phyloP scores from a whole-genome alignment of 768 basidiomycete species.

The Lepiota brunneoincarnata region DNA sequence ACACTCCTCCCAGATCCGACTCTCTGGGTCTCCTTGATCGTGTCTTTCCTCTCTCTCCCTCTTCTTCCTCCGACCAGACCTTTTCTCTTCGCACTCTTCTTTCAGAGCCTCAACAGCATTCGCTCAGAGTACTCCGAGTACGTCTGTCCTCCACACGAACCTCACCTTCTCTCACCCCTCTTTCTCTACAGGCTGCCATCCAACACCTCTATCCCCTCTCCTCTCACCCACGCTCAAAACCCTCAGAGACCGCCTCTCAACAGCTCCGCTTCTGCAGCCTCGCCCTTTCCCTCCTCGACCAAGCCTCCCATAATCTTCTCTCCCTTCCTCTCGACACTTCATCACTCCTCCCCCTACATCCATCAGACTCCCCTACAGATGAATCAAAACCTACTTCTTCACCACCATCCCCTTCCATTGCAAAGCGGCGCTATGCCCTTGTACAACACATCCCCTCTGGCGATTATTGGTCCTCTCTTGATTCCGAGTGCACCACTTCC shows the following conservation, averaged over 20 bases:
- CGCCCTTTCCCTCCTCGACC: constrained; percentile 68
- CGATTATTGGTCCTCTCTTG: constrained; percentile 78
- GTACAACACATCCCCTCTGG: constrained; percentile 76
- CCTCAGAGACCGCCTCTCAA: constrained; percentile 61
- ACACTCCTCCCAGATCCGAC: constrained; percentile 50
- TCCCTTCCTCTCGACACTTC: constrained; percentile 45
- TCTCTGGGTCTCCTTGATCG: constrained; percentile 78
- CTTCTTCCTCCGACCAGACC: constrained; percentile 37
- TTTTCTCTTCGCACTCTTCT: constrained; percentile 56
- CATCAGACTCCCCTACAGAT: constrained; percentile 14
- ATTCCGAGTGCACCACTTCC: constrained; percentile 38
- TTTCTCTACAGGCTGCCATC: constrained; percentile 53
- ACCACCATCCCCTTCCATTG: constrained; percentile 24
- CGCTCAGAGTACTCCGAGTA: constrained; percentile 56
- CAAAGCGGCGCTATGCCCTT: constrained; percentile 64
- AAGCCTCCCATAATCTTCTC: constrained; percentile 52
- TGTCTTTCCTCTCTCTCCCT: constrained; percentile 57
- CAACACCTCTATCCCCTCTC: constrained; percentile 67
- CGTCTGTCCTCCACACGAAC: constrained; percentile 25
- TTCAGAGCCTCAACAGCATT: constrained; percentile 47
- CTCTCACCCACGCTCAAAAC: constrained; percentile 60
- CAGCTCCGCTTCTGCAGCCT: constrained; percentile 75
- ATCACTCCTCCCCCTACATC: constrained; percentile 34
- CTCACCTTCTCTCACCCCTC: constrained; percentile 14
- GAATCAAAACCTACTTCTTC: constrained; percentile 8